Percentiles rank a stretch among this genome's conserved stretches.
Evolutionary conservation across 129 eudicot species (phyloP).

Genomic region (Scalesia atractyloides): DNA sequence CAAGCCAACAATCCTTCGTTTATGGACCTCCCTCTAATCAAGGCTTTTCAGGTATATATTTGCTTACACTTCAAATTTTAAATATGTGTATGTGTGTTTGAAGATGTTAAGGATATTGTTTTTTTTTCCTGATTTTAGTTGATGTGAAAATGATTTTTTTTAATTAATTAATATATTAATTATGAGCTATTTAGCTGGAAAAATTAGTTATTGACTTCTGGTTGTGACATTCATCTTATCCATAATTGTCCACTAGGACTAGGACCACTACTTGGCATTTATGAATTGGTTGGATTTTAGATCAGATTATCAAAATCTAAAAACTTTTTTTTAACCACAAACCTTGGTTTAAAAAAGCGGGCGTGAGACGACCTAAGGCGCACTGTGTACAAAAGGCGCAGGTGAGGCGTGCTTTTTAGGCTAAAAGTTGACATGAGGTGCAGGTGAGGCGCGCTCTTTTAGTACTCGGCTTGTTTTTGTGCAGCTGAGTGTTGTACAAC

Average conservation of each 20-base stretch:
- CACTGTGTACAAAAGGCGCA: no score
- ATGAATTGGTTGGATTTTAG: neutral
- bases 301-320: no score
- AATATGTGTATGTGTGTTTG: neutral
- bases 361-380: no score
- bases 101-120: neutral
- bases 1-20: constrained; percentile 76
- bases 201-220: neutral
- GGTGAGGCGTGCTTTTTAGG: no score
- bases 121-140: neutral
- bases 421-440: no score
- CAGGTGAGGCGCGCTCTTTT: no score
- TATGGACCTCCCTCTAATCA: constrained; percentile 64
- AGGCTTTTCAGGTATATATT: constrained; percentile 78
- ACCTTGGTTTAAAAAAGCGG: no score
- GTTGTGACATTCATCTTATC: constrained; percentile 26
- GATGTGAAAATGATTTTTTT: neutral
- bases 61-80: neutral
- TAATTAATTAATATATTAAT: neutral
- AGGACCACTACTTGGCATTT: neutral
- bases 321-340: no score
- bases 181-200: no score
- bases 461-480: no score
- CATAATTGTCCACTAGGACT: neutral
- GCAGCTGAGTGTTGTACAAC: no score